Evolutionary conservation across 345 rosid genomes (phyloP), one percentile per base, ranked within the genome.

Genomic region (Cardamine occulta): DNA sequence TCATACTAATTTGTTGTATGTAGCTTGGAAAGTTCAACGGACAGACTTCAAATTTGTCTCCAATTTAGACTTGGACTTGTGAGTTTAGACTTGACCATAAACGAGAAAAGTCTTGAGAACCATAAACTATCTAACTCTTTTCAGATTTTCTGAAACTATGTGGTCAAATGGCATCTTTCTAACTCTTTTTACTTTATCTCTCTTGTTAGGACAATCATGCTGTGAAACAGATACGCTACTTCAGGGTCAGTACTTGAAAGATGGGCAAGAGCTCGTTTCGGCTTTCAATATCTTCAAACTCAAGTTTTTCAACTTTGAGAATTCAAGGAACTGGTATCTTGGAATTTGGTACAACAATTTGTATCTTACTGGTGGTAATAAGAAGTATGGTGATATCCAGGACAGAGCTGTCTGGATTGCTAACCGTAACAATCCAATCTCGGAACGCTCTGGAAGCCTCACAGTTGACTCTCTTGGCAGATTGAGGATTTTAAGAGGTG

Each of bases 361-460:
- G 26, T 63, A 77, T 77, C 76, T 77, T 64, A 26, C 9, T 13
- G 80, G 59, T 54, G 44, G 70, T 1, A 3, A n/a, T 0, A 32
- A 31, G 6, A 23, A 4, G 31, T 28, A 62, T 63, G 34, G 2
- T 57, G 59, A 35, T 21, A 18, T 57, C 26, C 45, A 40, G 23
- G 61, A 73, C 44, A 69, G 61, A 28, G 32, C 68, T 55, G 80
- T 84, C 18, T 84, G 84, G 86, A 66, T 84, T 54, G 82, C 76
- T 14, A 77, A 80, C 65, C 68, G 76, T 26, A 47, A 80, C 65
- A 24, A 32, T 51, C 80, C 79, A 7, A 13, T 80, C 6, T 2
- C 26, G 5, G 61, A 39, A 57, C 48, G 35, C 55, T 15, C 71
- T 15, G 80, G 79, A 42, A 44, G 74, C 63, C 84, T 82, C n/a